These are phyloP conservation scores for Carpinus viminea DNA, from an alignment of 306 rosid genomes.

Conservation along the genomic window DNA sequence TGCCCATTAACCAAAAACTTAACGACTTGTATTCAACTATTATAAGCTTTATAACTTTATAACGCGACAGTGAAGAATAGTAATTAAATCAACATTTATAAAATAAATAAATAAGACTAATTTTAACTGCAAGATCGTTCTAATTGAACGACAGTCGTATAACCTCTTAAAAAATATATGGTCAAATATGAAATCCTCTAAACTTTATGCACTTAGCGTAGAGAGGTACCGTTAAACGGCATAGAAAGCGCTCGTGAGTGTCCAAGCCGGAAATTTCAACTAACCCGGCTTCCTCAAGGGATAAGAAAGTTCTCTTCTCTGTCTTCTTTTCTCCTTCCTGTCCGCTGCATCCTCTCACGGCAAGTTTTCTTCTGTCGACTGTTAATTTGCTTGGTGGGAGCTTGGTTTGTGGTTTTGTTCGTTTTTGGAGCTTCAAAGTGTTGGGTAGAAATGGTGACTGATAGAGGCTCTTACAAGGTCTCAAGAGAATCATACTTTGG, in stretches of 20 bases:
- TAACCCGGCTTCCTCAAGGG: slow-evolving; percentile 85
- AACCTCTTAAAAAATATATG: no score
- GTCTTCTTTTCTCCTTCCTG: slow-evolving; percentile 35
- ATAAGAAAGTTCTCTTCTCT: slow-evolving; percentile 58
- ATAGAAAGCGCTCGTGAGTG: slow-evolving; percentile 81
- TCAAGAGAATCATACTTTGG: slow-evolving; percentile 45
- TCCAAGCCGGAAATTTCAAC: slow-evolving; percentile 81
- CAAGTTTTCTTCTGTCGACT: slow-evolving; percentile 15
- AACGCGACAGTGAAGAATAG: no score
- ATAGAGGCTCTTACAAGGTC: slow-evolving; percentile 32
- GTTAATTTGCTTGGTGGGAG: slow-evolving; percentile 14
- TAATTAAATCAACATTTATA: no score
- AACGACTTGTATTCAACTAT: no score
- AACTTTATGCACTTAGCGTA: no score
- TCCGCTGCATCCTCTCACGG: slow-evolving; percentile 32
- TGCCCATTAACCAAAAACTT: background rate
- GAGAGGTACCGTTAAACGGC: slow-evolving; percentile 77
- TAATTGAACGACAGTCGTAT: no score
- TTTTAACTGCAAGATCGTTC: no score
- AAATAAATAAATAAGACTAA: no score
- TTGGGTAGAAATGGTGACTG: slow-evolving; percentile 32
- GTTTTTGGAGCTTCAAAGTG: slow-evolving; percentile 29
- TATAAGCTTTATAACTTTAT: no score
- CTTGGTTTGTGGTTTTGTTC: slow-evolving; percentile 5
- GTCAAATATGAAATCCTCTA: no score